Base-by-base conservation (phyloP, 1,139 yeast genomes). In the Candida glucosophila region DNA sequence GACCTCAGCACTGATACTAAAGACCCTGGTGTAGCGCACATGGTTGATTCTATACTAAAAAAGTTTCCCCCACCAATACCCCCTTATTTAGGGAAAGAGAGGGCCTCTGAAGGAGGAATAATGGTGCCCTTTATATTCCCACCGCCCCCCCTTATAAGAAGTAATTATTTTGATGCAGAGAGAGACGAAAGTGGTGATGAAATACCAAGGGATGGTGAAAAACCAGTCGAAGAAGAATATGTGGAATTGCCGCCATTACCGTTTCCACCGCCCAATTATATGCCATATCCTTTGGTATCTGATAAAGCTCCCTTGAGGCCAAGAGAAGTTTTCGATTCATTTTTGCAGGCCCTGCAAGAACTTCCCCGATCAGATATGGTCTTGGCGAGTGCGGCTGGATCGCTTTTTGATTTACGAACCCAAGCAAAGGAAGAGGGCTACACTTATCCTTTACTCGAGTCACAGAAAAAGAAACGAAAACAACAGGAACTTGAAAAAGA, bases 121-220 rank as follows among this genome's bases (percentile, higher is more conserved):
- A 59, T 61, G 67, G 53, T 64, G 7, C 71, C 71, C 4, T 63
- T 64, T 33, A 58, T 64, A 7, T 64, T 42, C 31, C 71, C 71
- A 2, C 60, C 68, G 4, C 68, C 68, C 1, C 67, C 67, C 3
- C 33, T 51, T 2, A 44, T 58, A n/a, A 39, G 17, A 40, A 6
- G 5, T 13, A 17, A 5, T 7, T 11, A 7, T 10, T 10, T 17
- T 5, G 6, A 6, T 6, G 9, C n/a, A n/a, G 23, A 19, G 11
- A 17, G 12, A 2, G 16, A 16, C 16, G 20, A 15, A 15, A 12
- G 17, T 14, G 21, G 24, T 17, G 6, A 6, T 6, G 11, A 19
- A 7, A 15, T 14, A 24, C 7, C 22, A 8, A 9, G 6, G 5
- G 18, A 5, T 12, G 22, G 18, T 8, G 24, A 14, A 14, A 15